phyloP scores from a whole-genome alignment of 1,284 basidiomycete species.

The Malassezia caprae region DNA sequence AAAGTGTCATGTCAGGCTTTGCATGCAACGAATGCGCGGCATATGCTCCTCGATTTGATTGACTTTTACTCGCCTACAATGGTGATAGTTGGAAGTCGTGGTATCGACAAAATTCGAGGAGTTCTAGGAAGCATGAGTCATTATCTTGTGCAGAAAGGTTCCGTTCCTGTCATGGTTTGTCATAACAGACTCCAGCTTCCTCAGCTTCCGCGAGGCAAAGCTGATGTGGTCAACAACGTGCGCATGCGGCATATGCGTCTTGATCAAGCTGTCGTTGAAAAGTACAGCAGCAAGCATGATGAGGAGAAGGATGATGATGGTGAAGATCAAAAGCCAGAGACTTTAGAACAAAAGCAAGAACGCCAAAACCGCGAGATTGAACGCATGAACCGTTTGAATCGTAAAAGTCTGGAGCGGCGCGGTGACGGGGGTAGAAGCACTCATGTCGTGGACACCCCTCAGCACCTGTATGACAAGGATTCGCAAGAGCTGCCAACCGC shows the following conservation, averaged over 20 bases:
- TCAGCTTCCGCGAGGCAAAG: slow-evolving; percentile 37
- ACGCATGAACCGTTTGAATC: slow-evolving; percentile 15
- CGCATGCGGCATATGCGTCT: slow-evolving; percentile 38
- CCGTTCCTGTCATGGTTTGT: slow-evolving; percentile 72
- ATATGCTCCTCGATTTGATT: slow-evolving; percentile 80
- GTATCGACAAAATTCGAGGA: slow-evolving; percentile 77
- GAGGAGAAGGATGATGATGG: slow-evolving; percentile 6
- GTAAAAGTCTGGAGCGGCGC: slow-evolving; percentile 16
- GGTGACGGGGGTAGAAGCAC: neutral
- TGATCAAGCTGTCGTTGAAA: slow-evolving; percentile 44
- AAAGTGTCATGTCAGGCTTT: slow-evolving; percentile 83
- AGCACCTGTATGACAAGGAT: neutral
- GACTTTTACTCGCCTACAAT: slow-evolving; percentile 83
- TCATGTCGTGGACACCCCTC: neutral
- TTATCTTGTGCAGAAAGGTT: slow-evolving; percentile 87
- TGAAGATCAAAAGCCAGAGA: neutral
- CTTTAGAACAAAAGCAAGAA: neutral
- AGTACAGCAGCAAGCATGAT: slow-evolving; percentile 18
- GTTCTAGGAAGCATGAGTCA: slow-evolving; percentile 95
- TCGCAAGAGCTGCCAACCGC: neutral
- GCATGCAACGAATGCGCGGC: slow-evolving; percentile 76
- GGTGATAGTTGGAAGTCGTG: slow-evolving; percentile 89
- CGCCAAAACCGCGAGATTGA: neutral
- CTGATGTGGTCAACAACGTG: slow-evolving; percentile 42
- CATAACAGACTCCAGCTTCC: slow-evolving; percentile 41